Evolutionary conservation across 192 early-diverging fungal genomes (phyloP).

Genomic region (Backusella liffmaniae): DNA sequence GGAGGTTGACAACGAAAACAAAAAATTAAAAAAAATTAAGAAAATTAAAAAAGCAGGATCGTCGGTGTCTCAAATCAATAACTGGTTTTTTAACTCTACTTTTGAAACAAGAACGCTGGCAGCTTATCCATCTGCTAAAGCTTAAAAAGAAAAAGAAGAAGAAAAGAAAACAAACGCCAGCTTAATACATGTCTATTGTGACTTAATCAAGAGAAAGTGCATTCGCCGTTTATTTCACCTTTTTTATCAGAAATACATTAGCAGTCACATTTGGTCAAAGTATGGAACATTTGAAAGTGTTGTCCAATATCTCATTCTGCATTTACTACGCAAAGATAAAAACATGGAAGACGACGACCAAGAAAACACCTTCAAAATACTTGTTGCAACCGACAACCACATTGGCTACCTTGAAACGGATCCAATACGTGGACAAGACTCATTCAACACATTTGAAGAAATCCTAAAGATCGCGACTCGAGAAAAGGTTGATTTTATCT

Average conservation of each 20-base stretch:
- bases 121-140: no score
- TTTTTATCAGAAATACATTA: background rate
- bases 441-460: conserved; percentile 84
- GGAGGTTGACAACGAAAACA: background rate
- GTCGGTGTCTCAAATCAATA: background rate
- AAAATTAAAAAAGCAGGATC: background rate
- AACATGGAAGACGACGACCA: background rate
- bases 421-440: conserved; percentile 81
- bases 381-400: conserved; percentile 94
- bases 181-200: no score
- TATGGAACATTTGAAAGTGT: background rate
- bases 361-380: conserved; percentile 51
- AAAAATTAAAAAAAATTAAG: background rate
- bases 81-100: no score
- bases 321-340: background rate
- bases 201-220: no score
- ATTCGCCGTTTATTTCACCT: no score
- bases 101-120: no score
- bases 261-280: background rate
- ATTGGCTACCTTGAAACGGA: conserved; percentile 91
- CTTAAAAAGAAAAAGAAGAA: no score
- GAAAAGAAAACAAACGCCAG: no score
- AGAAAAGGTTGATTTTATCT: conserved; percentile 82
- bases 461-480: conserved; percentile 74
- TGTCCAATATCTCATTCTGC: background rate